Evolutionary conservation across 2,329 filamentous ascomycete genomes (phyloP).

Genomic region (Epichloe coenophiala): DNA sequence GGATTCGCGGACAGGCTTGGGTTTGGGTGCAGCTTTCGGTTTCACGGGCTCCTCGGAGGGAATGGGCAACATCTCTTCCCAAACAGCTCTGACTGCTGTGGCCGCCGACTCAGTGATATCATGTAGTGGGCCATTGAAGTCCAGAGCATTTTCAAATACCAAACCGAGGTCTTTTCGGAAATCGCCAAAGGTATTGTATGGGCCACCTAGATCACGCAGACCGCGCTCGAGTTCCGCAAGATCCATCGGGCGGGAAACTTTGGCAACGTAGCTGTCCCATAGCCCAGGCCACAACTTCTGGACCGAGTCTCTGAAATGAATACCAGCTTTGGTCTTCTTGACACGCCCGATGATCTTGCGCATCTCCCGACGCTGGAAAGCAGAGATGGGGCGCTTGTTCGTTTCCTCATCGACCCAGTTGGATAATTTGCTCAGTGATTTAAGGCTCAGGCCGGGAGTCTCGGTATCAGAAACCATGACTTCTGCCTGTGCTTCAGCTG

Average conservation of each 20-base stretch:
- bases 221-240: slow-evolving; percentile 70
- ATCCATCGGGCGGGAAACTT: slow-evolving; percentile 69
- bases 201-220: slow-evolving; percentile 46
- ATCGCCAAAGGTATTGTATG: slow-evolving; percentile 55
- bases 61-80: slow-evolving; percentile 30
- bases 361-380: slow-evolving; percentile 47
- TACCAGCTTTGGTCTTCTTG: slow-evolving; percentile 75
- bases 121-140: slow-evolving; percentile 74
- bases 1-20: slow-evolving; percentile 24
- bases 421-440: slow-evolving; percentile 17
- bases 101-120: slow-evolving; percentile 48
- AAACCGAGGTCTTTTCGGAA: slow-evolving; percentile 64
- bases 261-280: slow-evolving; percentile 57
- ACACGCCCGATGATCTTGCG: slow-evolving; percentile 55
- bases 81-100: slow-evolving; percentile 42
- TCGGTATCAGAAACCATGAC: slow-evolving; percentile 5
- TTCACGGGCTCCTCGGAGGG: slow-evolving; percentile 42
- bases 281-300: slow-evolving; percentile 61
- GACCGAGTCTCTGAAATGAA: slow-evolving; percentile 66
- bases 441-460: slow-evolving; percentile 5
- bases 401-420: slow-evolving; percentile 29
- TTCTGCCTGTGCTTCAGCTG: slow-evolving; percentile 5
- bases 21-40: slow-evolving; percentile 33
- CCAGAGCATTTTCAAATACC: slow-evolving; percentile 64
- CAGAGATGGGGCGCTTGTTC: slow-evolving; percentile 38